Base-by-base conservation (phyloP, 2,329 filamentous ascomycete genomes). In the Colletotrichum eleusines region DNA sequence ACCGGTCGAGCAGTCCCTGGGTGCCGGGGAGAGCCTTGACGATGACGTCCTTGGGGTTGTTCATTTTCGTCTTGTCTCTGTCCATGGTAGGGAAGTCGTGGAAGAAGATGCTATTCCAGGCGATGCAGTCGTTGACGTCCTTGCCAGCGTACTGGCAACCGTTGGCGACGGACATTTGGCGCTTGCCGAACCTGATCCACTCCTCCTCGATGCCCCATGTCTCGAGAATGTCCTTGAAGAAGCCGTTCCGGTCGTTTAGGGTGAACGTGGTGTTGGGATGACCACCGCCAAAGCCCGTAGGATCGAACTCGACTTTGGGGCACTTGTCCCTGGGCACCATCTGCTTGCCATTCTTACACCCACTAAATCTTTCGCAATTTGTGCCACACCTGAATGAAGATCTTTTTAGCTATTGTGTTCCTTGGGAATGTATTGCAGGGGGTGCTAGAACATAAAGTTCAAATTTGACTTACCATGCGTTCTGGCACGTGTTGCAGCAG, bases 21-120 rank as follows among this genome's bases (percentile, higher is more conserved):
- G 48, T 20, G 28, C 16, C 50, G 26, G 50, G 28, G 50, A 53
- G 50, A 20, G 50, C 50, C 28, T 53, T 53, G 26, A 54, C 72
- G 57, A 76, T 69, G 35, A 74, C 14, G 48, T 74, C 72, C 50
- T 76, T 76, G 40, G 73, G 73, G 61, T 76, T 73, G 46, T 63
- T 65, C 1, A 75, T 71, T 9, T 74, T 55, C 51, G 73, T 66
- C 2, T 72, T 35, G 28, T 11, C 23, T 1, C 18, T 48, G 61
- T 71, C 69, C 28, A 57, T 51, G 23, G 40, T 42, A 11, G 73
- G 74, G 31, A 73, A 74, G 69, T 72, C 66, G 61, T 58, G 72
- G 48, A 48, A 76, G 51, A 62, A 71, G 9, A 63, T 46, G 35
- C 35, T 26, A 14, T 40, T 31, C 50, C 69, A 73, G 14, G 38